A percentile compares a stretch with the other conserved stretches of the same genome.
Evolutionary conservation across 176 grass and related monocot genomes (phyloP).

Genomic region (Poa annua): DNA sequence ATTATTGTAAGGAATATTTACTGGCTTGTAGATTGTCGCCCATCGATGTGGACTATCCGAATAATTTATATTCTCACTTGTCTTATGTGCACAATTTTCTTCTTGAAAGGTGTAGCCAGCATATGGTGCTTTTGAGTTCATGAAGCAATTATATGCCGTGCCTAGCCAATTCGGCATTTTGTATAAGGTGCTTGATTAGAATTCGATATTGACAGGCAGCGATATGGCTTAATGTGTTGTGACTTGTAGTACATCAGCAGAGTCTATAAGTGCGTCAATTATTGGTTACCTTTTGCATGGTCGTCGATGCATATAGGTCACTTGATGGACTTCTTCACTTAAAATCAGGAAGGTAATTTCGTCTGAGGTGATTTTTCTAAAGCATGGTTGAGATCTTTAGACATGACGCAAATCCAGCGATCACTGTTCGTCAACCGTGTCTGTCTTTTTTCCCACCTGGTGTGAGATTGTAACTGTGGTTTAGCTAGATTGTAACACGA

Average conservation of each 20-base stretch:
- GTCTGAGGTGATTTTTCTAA: not conserved
- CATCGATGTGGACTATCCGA: too few relatives aligned
- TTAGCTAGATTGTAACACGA: not conserved
- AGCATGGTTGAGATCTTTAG: not conserved
- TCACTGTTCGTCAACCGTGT: slow-evolving; percentile 4
- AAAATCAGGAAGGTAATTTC: not conserved
- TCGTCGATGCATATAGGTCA: not conserved
- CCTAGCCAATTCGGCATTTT: not conserved
- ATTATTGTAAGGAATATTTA: too few relatives aligned
- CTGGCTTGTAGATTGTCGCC: too few relatives aligned
- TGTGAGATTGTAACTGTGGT: not conserved
- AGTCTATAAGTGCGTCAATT: not conserved
- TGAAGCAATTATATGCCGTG: not conserved
- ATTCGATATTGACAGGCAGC: not conserved
- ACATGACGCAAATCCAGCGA: not conserved
- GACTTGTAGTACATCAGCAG: not conserved
- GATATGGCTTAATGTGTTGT: not conserved
- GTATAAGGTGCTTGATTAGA: not conserved
- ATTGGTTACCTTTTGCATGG: not conserved
- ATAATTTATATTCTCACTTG: not conserved
- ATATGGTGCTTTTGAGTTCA: slow-evolving; percentile 14
- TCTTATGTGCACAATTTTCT: not conserved
- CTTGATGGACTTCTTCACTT: not conserved
- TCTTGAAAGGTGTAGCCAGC: slow-evolving; percentile 15
- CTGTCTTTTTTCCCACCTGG: not conserved